Evolutionary conservation across 495 filamentous ascomycete genomes (phyloP), one percentile per base, ranked within the genome.

Genomic region (Annulohypoxylon maeteangense): DNA sequence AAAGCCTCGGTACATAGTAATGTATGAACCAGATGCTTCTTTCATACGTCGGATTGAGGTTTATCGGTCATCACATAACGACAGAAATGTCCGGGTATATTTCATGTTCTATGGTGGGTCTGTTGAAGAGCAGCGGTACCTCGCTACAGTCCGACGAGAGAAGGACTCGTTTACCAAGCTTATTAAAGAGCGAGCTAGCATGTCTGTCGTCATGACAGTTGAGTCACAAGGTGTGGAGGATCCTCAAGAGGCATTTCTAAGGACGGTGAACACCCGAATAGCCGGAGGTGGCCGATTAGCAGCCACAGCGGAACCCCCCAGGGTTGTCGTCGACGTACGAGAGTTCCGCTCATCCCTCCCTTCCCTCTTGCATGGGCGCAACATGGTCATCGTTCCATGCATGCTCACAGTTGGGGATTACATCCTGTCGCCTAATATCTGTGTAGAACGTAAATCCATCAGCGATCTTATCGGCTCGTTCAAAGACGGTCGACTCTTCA

Each of bases 361-460:
- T 1, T 97, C 94, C 0, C 86, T 98, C 20, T 84, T 98, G 1
- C 95, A 99, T 78, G 96, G 91, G 16, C 90, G 92, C 50, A 91
- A 87, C 71, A 93, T 95, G 81, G 80, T 92, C 44, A 88, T 98
- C 42, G 89, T 98, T 0, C 96, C 95, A 18, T 97, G 94, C 80
- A 95, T 94, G 86, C 83, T 99, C 54, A 99, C 95, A 10, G 96
- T 99, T 0, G 95, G 95, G 63, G 95, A 99, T 82, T 99, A 99
- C 81, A 90, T 98, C 70, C 86, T 98, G 31, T 93, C 90, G 5
- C 95, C 95, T 11, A 84, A 87, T 70, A 95, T 98, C 66, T 97
- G 93, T 79, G 86, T 99, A 23, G 95, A 99, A 82, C 92, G 95
- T 38, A 99, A 99, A 80, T 94, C 91, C 20, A 85, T 99, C 72